phyloP scores from a whole-genome alignment of 371 early-diverging fungal species.

The Syncephalastrum sp. region DNA sequence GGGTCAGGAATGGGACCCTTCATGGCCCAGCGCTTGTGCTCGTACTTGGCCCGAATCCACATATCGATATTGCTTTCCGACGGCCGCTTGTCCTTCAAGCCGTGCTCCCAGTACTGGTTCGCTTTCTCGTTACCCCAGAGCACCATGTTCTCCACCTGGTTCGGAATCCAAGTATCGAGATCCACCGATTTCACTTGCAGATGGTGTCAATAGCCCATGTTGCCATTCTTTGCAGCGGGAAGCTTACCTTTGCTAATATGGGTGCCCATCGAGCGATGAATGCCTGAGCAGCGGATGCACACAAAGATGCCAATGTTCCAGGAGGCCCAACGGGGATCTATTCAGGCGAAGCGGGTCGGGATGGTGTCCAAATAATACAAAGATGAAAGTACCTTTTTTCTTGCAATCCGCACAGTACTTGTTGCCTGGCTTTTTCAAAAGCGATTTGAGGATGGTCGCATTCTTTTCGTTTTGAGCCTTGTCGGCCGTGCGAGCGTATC shows the following conservation, averaged over 20 bases:
- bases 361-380: background rate
- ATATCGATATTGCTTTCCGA: slow-evolving; percentile 69
- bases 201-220: background rate
- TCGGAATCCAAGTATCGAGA: slow-evolving; percentile 85
- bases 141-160: slow-evolving; percentile 81
- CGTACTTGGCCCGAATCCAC: slow-evolving; percentile 87
- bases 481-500: slow-evolving; percentile 72
- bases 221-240: background rate
- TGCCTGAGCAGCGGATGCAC: slow-evolving; percentile 85
- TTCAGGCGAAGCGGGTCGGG: background rate
- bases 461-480: slow-evolving; percentile 73
- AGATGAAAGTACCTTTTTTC: slow-evolving; percentile 62
- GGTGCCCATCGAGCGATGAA: slow-evolving; percentile 84
- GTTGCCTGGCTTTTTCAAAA: slow-evolving; percentile 72
- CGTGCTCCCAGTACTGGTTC: slow-evolving; percentile 71
- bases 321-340: slow-evolving; percentile 89
- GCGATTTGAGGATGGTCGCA: slow-evolving; percentile 66
- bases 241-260: slow-evolving; percentile 80
- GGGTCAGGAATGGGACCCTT: slow-evolving; percentile 76
- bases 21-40: slow-evolving; percentile 74
- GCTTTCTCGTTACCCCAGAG: slow-evolving; percentile 85
- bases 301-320: slow-evolving; percentile 87
- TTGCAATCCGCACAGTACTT: slow-evolving; percentile 82
- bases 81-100: slow-evolving; percentile 48
- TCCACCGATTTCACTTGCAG: slow-evolving; percentile 78